These are phyloP conservation scores for Yamadazyma paraphyllophila DNA, from an alignment of 805 yeast species.

Conservation along the genomic window DNA sequence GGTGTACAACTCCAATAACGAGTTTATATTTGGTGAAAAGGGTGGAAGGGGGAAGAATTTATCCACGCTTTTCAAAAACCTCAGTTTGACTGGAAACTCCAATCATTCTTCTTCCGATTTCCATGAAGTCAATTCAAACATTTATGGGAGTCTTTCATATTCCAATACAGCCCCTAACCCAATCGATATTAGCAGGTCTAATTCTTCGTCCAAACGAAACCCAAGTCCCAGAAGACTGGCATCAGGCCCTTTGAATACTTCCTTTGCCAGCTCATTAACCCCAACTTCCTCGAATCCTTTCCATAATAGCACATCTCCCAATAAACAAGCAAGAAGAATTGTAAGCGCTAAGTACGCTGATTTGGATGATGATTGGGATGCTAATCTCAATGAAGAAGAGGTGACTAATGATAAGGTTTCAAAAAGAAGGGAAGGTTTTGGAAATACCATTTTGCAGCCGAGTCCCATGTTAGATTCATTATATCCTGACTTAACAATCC, in stretches of 20 bases:
- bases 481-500: slow-evolving; percentile 36
- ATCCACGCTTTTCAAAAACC: slow-evolving; percentile 48
- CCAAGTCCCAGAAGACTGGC: slow-evolving; percentile 11
- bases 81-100: slow-evolving; percentile 34
- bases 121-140: slow-evolving; percentile 33
- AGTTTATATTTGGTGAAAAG: slow-evolving; percentile 63
- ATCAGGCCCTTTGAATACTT: slow-evolving; percentile 12
- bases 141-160: slow-evolving; percentile 38
- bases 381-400: slow-evolving; percentile 44
- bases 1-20: slow-evolving; percentile 44
- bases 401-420: neutral
- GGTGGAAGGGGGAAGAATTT: slow-evolving; percentile 67
- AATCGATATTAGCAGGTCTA: slow-evolving; percentile 8
- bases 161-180: neutral
- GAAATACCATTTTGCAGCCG: slow-evolving; percentile 18
- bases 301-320: slow-evolving; percentile 7
- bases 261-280: slow-evolving; percentile 9
- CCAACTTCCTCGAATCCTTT: slow-evolving; percentile 11
- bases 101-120: slow-evolving; percentile 14
- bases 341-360: slow-evolving; percentile 51
- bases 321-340: slow-evolving; percentile 8
- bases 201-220: slow-evolving; percentile 1
- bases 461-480: slow-evolving; percentile 33
- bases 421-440: slow-evolving; percentile 9
- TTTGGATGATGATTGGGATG: slow-evolving; percentile 92